phyloP scores from a whole-genome alignment of 1,284 basidiomycete genomes.

The Pyrrhoderma lamaoense region DNA sequence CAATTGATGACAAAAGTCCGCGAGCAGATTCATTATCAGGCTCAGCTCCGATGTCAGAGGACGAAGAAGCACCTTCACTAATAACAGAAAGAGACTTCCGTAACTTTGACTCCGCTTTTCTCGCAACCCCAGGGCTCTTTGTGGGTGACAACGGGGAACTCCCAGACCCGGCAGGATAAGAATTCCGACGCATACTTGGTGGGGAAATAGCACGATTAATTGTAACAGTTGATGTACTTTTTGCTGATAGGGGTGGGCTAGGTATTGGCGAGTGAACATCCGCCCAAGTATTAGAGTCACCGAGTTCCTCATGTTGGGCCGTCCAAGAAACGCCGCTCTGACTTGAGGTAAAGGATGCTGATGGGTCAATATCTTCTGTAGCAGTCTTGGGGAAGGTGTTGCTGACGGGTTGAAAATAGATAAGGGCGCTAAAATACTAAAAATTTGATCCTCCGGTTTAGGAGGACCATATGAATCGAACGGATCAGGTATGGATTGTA shows the following conservation, averaged over 20 bases:
- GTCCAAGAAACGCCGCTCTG: conserved; percentile 26
- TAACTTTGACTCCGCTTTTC: conserved; percentile 61
- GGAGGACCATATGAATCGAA: conserved; percentile 89
- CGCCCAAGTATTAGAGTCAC: conserved; percentile 11
- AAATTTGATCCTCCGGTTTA: conserved; percentile 85
- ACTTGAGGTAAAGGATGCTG: conserved; percentile 22
- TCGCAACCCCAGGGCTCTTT: conserved; percentile 22
- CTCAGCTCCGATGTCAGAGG: neutral
- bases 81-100: conserved; percentile 58
- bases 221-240: conserved; percentile 10
- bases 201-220: conserved; percentile 11
- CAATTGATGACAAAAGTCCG: neutral
- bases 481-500: conserved; percentile 85
- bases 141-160: conserved; percentile 2
- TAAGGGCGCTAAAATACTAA: conserved; percentile 81
- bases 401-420: conserved; percentile 54
- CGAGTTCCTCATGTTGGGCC: conserved; percentile 1
- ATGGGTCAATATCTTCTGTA: conserved; percentile 10
- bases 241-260: conserved; percentile 13
- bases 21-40: neutral
- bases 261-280: conserved; percentile 14
- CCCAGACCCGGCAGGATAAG: conserved; percentile 9
- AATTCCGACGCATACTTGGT: conserved; percentile 4
- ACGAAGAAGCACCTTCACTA: conserved; percentile 7
- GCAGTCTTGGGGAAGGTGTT: conserved; percentile 27